Evolutionary conservation across 129 eudicot genomes (phyloP), one percentile per base, ranked within the genome.

Genomic region (Centaurea solstitialis): DNA sequence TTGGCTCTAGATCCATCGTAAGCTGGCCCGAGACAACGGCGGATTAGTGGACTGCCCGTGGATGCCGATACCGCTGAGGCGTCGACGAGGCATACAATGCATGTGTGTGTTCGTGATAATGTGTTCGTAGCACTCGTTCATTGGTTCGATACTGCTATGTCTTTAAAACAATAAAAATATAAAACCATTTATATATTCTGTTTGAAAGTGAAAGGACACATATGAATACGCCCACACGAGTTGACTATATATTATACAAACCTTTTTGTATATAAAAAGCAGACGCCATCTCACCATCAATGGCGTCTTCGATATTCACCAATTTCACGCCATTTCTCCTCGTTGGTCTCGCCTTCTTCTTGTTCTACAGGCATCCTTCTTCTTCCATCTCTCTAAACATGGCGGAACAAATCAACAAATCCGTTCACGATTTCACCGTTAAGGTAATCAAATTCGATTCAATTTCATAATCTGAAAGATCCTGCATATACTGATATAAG

Each of bases 341-440:
- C 72, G 82, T 92, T 75, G 87, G 79, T 59, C 75, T 89, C 74
- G 89, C 93, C 59, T 38, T 85, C 47, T 80, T 86, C 80, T 70
- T 87, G 7, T 83, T 86, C 33, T 90, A 86, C 87, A 89, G 50
- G 30, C 83, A 86, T 76, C 93, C 93, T 0, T 84, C 78, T 74
- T 81, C 86, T 81, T 78, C 87, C 6, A 15, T 81, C 82, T 70
- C 82, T 53, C 67, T n/a, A 57, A 76, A 86, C 39, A 75, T 80
- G 85, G 57, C 88, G 70, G 79, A 85, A 59, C 85, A 88, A 67
- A 47, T 87, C 53, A 81, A 89, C 47, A 86, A 85, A 75, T 84
- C 97, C 77, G 79, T 92, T 70, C 88, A 92, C 70, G 91, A 90
- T 21, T 88, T 88, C 86, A 90, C 94, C 26, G 97, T 92, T 70